Base-by-base conservation (phyloP, 768 basidiomycete genomes). In the Lactarius pseudohatsudake region DNA sequence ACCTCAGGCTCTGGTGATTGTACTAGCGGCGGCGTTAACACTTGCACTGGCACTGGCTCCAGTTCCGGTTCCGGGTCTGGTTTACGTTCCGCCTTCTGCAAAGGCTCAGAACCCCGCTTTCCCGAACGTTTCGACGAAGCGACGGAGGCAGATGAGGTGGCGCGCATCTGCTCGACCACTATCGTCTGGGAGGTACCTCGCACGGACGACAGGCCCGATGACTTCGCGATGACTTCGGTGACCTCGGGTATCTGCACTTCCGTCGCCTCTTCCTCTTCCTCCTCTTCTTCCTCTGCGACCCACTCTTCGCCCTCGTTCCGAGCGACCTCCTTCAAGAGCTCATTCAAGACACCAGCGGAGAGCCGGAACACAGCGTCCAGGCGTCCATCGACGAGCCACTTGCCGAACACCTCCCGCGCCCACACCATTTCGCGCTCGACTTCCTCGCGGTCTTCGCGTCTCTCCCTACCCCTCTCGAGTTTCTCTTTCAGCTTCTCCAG, bases 361-460 rank as follows among this genome's bases (percentile, higher is more conserved):
- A 62, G 68, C 4, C 67, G 61, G 54, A 71, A 71, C 7, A 69
- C 70, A 10, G 56, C 68, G 38, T 71, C 70, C 13, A 69, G 62
- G 13, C 64, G 64, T 2, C 70, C 70, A n/a, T 61, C 64, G 56
- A 57, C 36, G 53, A 66, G 60, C 68, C 67, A 64, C 54, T 63
- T 63, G 47, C 57, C 68, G 45, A 69, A 69, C 62, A 68, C 60
- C 56, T 69, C 69, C 22, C 62, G 61, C 0, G 68, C 70, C 70
- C 70, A 71, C 2, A 55, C 65, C 69, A 62, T 61, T 32, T 70
- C 70, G 40, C 69, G 64, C 50, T 69, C 68, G 16, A 59, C 64
- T 38, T 69, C 70, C 41, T 71, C 69, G 15, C 47, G 32, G 3
- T 69, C 65, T 34, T 69, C 68, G 11, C 57, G 55, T 22, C 53